A percentile compares a stretch with the other conserved stretches of the same genome.
Conservation (phyloP, 2,329 filamentous ascomycete species). For the Nothophoma quercina region DNA sequence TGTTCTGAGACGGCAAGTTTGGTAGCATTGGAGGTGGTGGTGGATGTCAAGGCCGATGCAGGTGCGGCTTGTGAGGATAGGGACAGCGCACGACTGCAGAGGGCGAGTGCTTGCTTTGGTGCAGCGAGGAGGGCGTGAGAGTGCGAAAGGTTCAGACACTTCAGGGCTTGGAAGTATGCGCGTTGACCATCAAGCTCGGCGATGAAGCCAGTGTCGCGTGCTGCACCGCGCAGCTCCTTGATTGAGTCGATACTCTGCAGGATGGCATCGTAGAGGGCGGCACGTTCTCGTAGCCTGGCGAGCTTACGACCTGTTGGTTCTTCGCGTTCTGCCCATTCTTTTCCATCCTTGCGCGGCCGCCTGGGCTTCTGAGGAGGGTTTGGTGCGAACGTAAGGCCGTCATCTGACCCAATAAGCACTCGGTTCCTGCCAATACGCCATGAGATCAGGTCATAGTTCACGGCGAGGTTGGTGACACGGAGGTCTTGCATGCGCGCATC, state of each 20-base stretch:
- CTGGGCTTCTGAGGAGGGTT: conserved; percentile 63
- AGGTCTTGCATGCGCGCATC: conserved; percentile 90
- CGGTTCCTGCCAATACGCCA: conserved; percentile 95
- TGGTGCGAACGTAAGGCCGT: conserved; percentile 70
- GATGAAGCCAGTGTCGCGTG: conserved; percentile 79
- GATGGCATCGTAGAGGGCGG: conserved; percentile 89
- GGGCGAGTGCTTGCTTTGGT: conserved; percentile 80
- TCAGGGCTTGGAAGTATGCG: conserved; percentile 86
- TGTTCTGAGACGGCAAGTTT: conserved; percentile 71
- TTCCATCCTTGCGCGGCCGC: conserved; percentile 58
- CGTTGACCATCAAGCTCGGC: conserved; percentile 79
- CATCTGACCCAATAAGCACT: conserved; percentile 81
- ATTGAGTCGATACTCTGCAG: conserved; percentile 90
- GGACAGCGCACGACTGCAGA: conserved; percentile 75
- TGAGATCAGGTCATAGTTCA: conserved; percentile 92
- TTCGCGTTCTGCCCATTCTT: conserved; percentile 59
- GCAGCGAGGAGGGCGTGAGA: conserved; percentile 80
- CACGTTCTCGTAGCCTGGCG: conserved; percentile 81
- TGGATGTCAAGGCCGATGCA: conserved; percentile 47
- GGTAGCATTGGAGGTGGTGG: conserved; percentile 18
- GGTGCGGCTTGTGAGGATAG: conserved; percentile 63
- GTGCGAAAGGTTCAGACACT: conserved; percentile 85
- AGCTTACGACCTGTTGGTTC: conserved; percentile 78
- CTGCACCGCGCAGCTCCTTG: conserved; percentile 87
- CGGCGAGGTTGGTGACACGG: conserved; percentile 89